phyloP scores from a whole-genome alignment of 768 basidiomycete genomes.

The Collybiopsis confluens region DNA sequence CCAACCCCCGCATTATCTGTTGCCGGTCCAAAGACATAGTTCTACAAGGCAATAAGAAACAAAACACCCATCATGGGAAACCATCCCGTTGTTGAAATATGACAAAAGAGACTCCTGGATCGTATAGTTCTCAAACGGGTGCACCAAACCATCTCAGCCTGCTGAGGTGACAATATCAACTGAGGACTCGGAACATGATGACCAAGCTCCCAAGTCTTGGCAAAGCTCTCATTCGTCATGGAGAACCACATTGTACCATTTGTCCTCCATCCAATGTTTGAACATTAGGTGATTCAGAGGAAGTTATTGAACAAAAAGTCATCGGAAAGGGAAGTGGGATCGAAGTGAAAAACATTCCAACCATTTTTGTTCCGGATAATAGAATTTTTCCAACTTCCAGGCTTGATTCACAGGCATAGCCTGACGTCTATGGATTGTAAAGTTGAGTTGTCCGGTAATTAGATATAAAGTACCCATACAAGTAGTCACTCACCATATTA shows the following conservation, averaged over 20 bases:
- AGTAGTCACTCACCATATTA: conserved; percentile 86
- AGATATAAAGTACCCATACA: conserved; percentile 58
- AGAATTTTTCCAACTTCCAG: conserved; percentile 82
- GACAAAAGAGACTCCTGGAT: conserved; percentile 64
- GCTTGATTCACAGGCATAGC: conserved; percentile 81
- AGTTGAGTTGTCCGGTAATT: neutral
- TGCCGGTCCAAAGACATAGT: too few species aligned
- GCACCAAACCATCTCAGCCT: conserved; percentile 57
- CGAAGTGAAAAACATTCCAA: conserved; percentile 93
- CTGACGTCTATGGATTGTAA: conserved; percentile 70
- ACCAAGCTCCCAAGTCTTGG: conserved; percentile 57
- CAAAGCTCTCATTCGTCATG: conserved; percentile 80
- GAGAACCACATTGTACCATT: conserved; percentile 77
- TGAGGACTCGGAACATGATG: conserved; percentile 47
- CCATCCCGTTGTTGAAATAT: too few species aligned
- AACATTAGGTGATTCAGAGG: conserved; percentile 55
- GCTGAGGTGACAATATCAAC: conserved; percentile 83
- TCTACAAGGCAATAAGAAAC: too few species aligned
- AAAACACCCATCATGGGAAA: too few species aligned
- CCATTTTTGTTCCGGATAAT: conserved; percentile 82
- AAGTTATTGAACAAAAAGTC: conserved; percentile 70
- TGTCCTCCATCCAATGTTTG: conserved; percentile 61
- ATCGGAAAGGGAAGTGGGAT: conserved; percentile 78
- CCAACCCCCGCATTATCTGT: too few species aligned
- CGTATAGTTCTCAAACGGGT: conserved; percentile 77